Conservation (phyloP, 331 rosid species). For the Rosa hybrid region DNA sequence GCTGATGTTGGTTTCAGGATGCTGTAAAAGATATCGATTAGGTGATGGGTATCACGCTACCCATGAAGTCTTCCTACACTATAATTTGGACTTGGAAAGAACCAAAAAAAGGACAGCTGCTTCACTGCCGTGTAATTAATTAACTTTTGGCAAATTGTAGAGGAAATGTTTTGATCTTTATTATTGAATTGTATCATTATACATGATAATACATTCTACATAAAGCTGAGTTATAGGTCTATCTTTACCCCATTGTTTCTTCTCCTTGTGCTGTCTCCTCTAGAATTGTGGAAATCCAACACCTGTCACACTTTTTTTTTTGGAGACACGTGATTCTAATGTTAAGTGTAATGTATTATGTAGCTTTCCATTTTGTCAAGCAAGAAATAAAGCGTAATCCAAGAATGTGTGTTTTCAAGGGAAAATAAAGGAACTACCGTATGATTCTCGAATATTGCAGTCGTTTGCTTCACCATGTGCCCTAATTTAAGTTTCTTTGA, state of each 20-base stretch:
- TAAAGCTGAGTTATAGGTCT: background rate
- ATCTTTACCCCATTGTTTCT: background rate
- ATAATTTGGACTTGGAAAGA: background rate
- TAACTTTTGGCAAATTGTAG: slow-evolving; percentile 16
- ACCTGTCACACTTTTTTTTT: background rate
- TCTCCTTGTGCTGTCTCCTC: background rate
- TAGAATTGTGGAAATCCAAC: background rate
- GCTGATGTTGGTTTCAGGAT: slow-evolving; percentile 57
- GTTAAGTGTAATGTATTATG: background rate
- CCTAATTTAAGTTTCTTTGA: background rate
- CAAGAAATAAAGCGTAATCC: background rate
- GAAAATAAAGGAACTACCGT: background rate
- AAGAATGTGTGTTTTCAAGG: background rate
- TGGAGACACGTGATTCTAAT: background rate
- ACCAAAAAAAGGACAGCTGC: background rate
- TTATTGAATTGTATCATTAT: background rate
- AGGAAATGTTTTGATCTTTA: background rate
- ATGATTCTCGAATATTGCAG: background rate
- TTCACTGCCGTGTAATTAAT: slow-evolving; percentile 17
- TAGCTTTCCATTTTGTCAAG: background rate
- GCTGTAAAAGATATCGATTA: slow-evolving; percentile 85
- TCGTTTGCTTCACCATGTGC: background rate
- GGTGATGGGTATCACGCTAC: slow-evolving; percentile 29
- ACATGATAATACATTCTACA: background rate
- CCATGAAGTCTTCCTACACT: slow-evolving; percentile 19